These are phyloP conservation scores for Claviceps purpurea DNA, from an alignment of 2,329 filamentous ascomycete genomes.

Conservation along the genomic window DNA sequence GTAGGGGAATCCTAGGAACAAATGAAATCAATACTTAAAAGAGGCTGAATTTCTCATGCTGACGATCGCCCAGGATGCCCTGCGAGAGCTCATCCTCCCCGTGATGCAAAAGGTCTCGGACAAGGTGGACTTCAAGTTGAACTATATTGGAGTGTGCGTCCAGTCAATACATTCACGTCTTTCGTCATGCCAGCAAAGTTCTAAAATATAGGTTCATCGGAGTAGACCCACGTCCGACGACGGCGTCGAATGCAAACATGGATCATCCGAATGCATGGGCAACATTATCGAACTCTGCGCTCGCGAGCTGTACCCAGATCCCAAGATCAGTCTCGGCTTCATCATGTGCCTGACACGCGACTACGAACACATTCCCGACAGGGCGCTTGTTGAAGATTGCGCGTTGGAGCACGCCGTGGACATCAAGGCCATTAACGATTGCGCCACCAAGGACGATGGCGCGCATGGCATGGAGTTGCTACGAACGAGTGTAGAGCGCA, in stretches of 20 bases:
- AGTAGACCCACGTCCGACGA: conserved; percentile 59
- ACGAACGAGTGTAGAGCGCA: conserved; percentile 52
- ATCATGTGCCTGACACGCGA: conserved; percentile 75
- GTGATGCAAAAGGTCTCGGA: conserved; percentile 69
- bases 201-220: neutral
- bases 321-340: conserved; percentile 83
- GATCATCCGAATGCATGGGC: conserved; percentile 76
- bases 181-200: neutral
- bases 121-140: conserved; percentile 83
- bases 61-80: conserved; percentile 44
- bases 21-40: too few relatives aligned
- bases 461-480: conserved; percentile 55
- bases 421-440: conserved; percentile 68
- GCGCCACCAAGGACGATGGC: conserved; percentile 64
- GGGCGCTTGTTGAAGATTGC: conserved; percentile 70
- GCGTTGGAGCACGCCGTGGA: conserved; percentile 84
- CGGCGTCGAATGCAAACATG: conserved; percentile 79
- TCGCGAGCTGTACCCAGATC: conserved; percentile 65
- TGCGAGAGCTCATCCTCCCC: conserved; percentile 69
- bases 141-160: conserved; percentile 70
- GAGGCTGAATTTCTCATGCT: neutral
- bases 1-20: neutral
- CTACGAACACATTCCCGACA: conserved; percentile 64
- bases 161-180: neutral
- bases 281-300: conserved; percentile 94